phyloP scores from a whole-genome alignment of 139 green algal genomes.

The Mesostigma viride region DNA sequence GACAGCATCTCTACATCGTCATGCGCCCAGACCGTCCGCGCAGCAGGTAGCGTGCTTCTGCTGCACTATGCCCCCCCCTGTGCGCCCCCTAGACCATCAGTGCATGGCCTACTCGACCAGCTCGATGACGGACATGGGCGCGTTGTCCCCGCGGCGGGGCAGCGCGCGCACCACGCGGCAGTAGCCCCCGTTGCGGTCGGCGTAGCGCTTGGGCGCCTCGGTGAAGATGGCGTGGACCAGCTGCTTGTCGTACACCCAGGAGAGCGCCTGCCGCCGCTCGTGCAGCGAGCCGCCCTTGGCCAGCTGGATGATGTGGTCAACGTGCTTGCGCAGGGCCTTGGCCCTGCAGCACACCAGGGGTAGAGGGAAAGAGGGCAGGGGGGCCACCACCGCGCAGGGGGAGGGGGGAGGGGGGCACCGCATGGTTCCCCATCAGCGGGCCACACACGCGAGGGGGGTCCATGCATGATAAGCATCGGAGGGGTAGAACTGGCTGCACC shows the following conservation, averaged over 20 bases:
- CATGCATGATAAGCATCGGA: not conserved
- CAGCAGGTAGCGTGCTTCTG: too few species aligned
- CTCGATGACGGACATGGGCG: slow-evolving; percentile 91
- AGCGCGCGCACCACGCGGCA: slow-evolving; percentile 57
- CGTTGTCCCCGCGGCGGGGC: slow-evolving; percentile 65
- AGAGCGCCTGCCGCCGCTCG: slow-evolving; percentile 52
- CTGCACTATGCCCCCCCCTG: too few species aligned
- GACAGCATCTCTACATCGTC: too few species aligned
- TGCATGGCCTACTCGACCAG: slow-evolving; percentile 59
- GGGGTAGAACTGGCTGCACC: too few species aligned
- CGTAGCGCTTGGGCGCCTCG: slow-evolving; percentile 66
- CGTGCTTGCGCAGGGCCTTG: slow-evolving; percentile 85
- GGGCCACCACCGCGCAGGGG: too few species aligned
- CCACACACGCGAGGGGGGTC: too few species aligned
- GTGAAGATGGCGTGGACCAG: slow-evolving; percentile 84
- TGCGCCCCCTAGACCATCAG: too few species aligned
- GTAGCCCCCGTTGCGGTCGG: slow-evolving; percentile 79
- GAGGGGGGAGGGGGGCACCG: too few species aligned
- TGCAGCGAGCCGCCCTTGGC: slow-evolving; percentile 81
- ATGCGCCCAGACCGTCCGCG: too few species aligned
- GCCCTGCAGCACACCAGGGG: too few species aligned
- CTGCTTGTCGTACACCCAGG: slow-evolving; percentile 84
- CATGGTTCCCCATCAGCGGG: too few species aligned
- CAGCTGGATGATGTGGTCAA: slow-evolving; percentile 97
- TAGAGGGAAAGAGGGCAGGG: too few species aligned